Percentiles rank a stretch among this genome's conserved stretches.
These are phyloP conservation scores for Kappamyces sp. DNA, from an alignment of 192 early-diverging fungal genomes.

Conservation along the genomic window DNA sequence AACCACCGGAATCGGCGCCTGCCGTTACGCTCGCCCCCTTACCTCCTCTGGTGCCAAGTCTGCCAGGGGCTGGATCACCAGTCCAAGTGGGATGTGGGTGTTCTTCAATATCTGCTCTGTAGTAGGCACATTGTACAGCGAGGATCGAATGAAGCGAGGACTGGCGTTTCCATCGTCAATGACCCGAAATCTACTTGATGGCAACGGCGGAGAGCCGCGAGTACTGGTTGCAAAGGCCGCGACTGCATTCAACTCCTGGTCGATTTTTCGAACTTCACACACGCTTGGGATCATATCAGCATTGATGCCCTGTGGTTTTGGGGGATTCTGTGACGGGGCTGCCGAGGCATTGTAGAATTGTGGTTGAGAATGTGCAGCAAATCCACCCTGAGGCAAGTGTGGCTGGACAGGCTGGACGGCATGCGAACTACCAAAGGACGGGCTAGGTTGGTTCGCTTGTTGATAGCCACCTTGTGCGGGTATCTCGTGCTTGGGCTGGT, in stretches of 20 bases:
- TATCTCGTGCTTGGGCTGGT: no score
- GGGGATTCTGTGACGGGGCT: not conserved
- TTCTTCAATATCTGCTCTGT: slow-evolving; percentile 72
- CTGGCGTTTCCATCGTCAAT: slow-evolving; percentile 81
- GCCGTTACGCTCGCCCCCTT: slow-evolving; percentile 8
- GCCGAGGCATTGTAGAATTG: no score
- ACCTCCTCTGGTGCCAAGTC: slow-evolving; percentile 71
- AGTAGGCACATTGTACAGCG: slow-evolving; percentile 78
- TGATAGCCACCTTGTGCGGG: no score
- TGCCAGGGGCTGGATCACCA: slow-evolving; percentile 89
- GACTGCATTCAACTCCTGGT: slow-evolving; percentile 65
- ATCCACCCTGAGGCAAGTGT: not conserved
- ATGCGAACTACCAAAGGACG: not conserved
- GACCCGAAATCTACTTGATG: slow-evolving; percentile 69
- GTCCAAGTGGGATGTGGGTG: slow-evolving; percentile 77
- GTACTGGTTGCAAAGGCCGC: slow-evolving; percentile 68
- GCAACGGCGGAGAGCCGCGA: slow-evolving; percentile 67
- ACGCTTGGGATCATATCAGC: slow-evolving; percentile 93
- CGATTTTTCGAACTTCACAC: slow-evolving; percentile 71
- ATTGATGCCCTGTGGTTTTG: slow-evolving; percentile 57
- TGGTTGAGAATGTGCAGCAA: not conserved
- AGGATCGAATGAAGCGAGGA: slow-evolving; percentile 86
- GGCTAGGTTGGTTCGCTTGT: no score
- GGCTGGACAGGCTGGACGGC: not conserved
- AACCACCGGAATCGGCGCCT: slow-evolving; percentile 67